These are phyloP conservation scores for Colletotrichum abscissum DNA, from an alignment of 2,329 filamentous ascomycete genomes.

Conservation along the genomic window DNA sequence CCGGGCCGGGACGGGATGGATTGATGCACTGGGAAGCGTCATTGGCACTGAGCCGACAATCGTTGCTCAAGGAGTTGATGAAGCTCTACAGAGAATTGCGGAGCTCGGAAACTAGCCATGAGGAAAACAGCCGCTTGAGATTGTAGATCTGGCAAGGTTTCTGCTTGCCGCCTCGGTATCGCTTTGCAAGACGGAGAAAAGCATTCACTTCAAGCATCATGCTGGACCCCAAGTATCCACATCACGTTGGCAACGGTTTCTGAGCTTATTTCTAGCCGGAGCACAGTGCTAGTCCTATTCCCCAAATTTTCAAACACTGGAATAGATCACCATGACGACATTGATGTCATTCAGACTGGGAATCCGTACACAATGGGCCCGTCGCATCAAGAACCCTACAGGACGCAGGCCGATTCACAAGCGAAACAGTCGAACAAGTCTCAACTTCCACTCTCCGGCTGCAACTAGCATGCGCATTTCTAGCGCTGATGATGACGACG, in stretches of 20 bases:
- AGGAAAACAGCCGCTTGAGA: not conserved
- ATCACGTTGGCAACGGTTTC: not conserved
- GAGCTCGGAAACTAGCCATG: not conserved
- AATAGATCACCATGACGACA: not conserved
- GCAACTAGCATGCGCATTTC: not conserved
- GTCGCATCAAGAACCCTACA: not conserved
- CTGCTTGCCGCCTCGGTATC: not conserved
- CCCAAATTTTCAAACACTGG: not conserved
- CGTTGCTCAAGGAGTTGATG: slow-evolving; percentile 65
- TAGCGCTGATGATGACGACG: not conserved
- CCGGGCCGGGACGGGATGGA: slow-evolving; percentile 71
- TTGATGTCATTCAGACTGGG: not conserved
- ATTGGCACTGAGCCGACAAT: slow-evolving; percentile 60
- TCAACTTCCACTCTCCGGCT: not conserved
- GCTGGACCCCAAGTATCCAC: not conserved
- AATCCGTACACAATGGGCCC: not conserved
- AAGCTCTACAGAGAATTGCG: slow-evolving; percentile 59
- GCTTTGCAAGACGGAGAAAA: not conserved
- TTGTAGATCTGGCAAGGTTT: not conserved
- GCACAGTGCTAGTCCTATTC: not conserved
- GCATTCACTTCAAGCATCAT: not conserved
- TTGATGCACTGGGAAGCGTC: slow-evolving; percentile 67
- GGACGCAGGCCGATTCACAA: not conserved
- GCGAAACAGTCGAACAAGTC: not conserved
- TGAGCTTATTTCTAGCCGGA: not conserved